Conservation (phyloP, 345 rosid species). For the Firmiana major region DNA sequence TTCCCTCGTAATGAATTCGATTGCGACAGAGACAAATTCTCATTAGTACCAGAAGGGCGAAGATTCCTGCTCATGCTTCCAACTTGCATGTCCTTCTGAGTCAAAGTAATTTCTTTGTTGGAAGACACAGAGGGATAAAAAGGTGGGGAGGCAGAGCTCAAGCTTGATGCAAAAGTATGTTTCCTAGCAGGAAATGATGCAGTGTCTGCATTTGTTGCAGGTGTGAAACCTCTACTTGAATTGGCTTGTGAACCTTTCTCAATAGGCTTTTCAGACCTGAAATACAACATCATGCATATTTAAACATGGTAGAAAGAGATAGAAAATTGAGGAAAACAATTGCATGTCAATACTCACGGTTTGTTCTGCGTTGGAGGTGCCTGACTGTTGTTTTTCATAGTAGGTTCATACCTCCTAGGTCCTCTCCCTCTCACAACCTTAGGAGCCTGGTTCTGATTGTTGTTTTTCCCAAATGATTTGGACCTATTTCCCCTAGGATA, state of each 20-base stretch:
- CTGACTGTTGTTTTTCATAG: conserved; percentile 44
- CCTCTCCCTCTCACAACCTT: conserved; percentile 78
- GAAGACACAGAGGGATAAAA: conserved; percentile 87
- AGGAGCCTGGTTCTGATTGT: conserved; percentile 50
- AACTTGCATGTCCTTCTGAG: conserved; percentile 54
- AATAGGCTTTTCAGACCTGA: conserved; percentile 46
- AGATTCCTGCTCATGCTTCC: conserved; percentile 41
- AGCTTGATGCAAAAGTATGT: conserved; percentile 56
- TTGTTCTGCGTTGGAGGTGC: conserved; percentile 48
- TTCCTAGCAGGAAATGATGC: conserved; percentile 45
- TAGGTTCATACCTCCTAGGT: conserved; percentile 59
- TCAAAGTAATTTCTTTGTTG: conserved; percentile 39
- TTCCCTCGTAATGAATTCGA: conserved; percentile 39
- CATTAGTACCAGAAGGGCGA: conserved; percentile 32
- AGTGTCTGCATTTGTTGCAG: conserved; percentile 39
- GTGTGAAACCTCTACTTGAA: conserved; percentile 38
- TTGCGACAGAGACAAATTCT: conserved; percentile 33
- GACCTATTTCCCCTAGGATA: conserved; percentile 52
- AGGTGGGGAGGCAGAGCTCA: conserved; percentile 95
- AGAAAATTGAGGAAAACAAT: not conserved
- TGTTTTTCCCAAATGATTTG: conserved; percentile 38
- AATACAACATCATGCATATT: conserved; percentile 6
- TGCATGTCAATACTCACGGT: conserved; percentile 37
- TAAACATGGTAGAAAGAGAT: not conserved
- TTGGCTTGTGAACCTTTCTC: conserved; percentile 37